Evolutionary conservation across 148 eudicot genomes (phyloP), one percentile per base, ranked within the genome.

Genomic region (Cornus controversa): DNA sequence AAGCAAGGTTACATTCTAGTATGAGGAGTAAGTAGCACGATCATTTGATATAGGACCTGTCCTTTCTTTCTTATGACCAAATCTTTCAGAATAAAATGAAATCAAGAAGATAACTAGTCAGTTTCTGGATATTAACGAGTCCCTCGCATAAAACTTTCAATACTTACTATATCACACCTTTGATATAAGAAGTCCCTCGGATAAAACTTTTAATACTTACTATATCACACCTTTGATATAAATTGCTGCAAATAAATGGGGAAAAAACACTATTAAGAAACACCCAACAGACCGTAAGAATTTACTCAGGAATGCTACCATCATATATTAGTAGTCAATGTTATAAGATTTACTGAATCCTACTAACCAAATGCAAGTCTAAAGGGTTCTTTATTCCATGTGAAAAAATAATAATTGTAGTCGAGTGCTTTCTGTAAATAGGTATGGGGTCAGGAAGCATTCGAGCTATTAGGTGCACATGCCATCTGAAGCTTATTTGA

Each of bases 1-100:
- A 57, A 71, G 31, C 60, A 71, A 71, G 20, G 28, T 71, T 27
- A 47, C 63, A 18, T 45, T 16, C 62, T 53, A 16, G 23, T 71
- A 31, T 31, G 34, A 31, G 65, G 64, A 18, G 14, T 54, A 63
- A 53, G 26, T 28, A 54, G 65, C 75, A 72, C 64, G 53, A 72
- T 53, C 25, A 72, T 57, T 73, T 40, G 6, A 18, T 7, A 31
- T n/a, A 25, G 65, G 8, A 31, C 34, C 76, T 10, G 28, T 31
- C 67, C 27, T 28, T 18, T 23, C 57, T 29, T 22, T 45, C 11
- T 45, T 10, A 42, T 73, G 34, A 10, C 76, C 11, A 2, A 28
- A 29, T 31, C 76, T 2, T 58, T 65, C 47, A 28, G 14, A 54
- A 47, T 42, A 70, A 23, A 40, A 72, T 27, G 31, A 2, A 20